Base-by-base conservation (phyloP, 140 eudicot species). In the Stevia rebaudiana region DNA sequence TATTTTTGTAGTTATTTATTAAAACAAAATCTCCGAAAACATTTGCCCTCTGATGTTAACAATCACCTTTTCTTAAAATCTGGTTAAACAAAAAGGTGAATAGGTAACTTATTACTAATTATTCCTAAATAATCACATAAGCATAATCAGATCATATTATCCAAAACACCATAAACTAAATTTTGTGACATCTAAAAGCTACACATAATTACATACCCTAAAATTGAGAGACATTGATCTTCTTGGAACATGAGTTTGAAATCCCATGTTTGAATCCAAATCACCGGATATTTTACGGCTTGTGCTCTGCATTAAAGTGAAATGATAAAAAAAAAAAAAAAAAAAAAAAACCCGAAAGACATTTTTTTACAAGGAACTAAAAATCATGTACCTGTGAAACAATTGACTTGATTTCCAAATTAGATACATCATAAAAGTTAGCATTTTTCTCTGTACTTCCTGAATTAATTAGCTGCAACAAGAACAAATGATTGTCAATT, bases 351-450 rank as follows among this genome's bases (percentile, higher is more conserved):
- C 43, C 36, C 17, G 36, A 65, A 66, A 54, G 36, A 61, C 47
- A n/a, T n/a, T 11, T 22, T 63, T 41, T 25, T 35, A 24, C 16
- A 19, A n/a, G 30, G n/a, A 68, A 57, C 28, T n/a, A 4, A 15
- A 4, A 39, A 0, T 12, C 3, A 22, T 53, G 40, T 74, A 90
- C 97, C 94, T 84, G 76, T 15, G 83, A 54, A 61, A 77, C 77
- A 78, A 77, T 42, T 46, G 90, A 71, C 76, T 82, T 80, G 56
- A 74, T 78, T 57, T 86, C 87, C 23, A 84, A 48, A 59, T 77
- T 84, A 62, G 77, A 83, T 61, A 63, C 68, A 57, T 87, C 97
- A 52, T 79, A 90, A 71, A 78, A 78, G 68, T 83, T 75, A 46
- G 68, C 61, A 58, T 54, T 53, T 63, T 77, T 80, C 63, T 74